Base-by-base conservation (phyloP, 1,284 basidiomycete species). In the Trametes polyzona region DNA sequence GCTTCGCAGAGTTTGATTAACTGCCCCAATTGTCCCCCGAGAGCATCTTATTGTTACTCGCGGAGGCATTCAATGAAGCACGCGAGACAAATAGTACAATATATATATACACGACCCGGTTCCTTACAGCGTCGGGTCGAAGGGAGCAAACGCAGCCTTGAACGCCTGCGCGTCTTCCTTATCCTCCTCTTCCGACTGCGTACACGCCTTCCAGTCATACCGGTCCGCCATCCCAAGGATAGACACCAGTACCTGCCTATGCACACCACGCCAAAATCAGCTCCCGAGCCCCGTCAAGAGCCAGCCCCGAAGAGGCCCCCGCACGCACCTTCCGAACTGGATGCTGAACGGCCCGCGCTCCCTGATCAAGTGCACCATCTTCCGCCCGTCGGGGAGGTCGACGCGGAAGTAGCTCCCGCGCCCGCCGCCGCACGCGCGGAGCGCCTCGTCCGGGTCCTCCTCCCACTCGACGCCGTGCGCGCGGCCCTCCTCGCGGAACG, bases 141-240 rank as follows among this genome's bases (percentile, higher is more conserved):
- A 95, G 3, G 81, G 74, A 17, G 83, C 79, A 67, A 96, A 95
- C 1, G 89, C 92, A 37, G 79, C 76, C 70, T 95, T 96, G 74
- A 97, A 96, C 54, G 83, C 82, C 51, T 84, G 76, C 3, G 86
- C 90, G 70, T 96, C 95, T 21, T 82, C 83, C 67, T 78, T 88
- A 67, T 97, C 95, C 65, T 94, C 91, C 21, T 87, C 87, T 46
- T 93, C 91, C 4, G 86, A 77, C 61, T 92, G 82, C 66, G 82
- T 77, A 69, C 96, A 98, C 2, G 82, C 83, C 71, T 94, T 96
- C 95, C 95, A 98, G 69, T 98, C 94, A 46, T 89, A 76, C 44
- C 95, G 81, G 41, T 95, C 85, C 1, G 87, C 86, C 55, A 87
- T 82, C 9, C 81, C 85, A 47, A 98, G 71, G 21, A 97, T 70